Percentiles rank a stretch among this genome's conserved stretches.
Evolutionary conservation across 208 protist species (phyloP).

Genomic region (Acanthamoeba sp.): DNA sequence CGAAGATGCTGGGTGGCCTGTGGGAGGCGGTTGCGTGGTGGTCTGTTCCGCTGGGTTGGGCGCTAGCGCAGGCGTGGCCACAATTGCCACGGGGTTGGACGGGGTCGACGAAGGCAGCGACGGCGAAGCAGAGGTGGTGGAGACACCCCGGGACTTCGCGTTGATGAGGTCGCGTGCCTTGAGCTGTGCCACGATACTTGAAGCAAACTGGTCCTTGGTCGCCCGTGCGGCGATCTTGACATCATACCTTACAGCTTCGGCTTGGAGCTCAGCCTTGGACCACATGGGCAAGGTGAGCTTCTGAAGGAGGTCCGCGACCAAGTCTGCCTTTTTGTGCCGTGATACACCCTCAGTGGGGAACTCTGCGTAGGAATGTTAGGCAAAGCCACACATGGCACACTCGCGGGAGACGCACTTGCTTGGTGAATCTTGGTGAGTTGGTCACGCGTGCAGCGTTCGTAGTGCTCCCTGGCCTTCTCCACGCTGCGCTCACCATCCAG

Average conservation of each 20-base stretch:
- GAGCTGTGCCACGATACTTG: background rate
- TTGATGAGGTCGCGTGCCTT: background rate
- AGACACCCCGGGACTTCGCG: background rate
- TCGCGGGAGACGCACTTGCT: too few relatives aligned
- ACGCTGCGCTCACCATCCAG: background rate
- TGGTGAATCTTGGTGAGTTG: background rate
- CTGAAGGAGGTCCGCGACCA: background rate
- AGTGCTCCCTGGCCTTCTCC: background rate
- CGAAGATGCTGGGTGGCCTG: too few relatives aligned
- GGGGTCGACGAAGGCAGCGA: background rate
- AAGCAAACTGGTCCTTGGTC: background rate
- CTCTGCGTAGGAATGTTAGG: background rate
- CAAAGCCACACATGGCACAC: too few relatives aligned
- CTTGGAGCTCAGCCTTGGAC: background rate
- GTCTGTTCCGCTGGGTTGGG: background rate
- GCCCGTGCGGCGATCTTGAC: background rate
- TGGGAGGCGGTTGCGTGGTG: too few relatives aligned
- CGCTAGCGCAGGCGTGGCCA: background rate
- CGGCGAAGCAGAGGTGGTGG: background rate
- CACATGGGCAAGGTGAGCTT: background rate
- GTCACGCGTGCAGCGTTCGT: background rate
- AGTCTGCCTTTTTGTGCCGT: background rate
- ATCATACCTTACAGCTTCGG: background rate
- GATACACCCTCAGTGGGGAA: background rate
- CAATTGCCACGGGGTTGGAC: too few relatives aligned